Conservation (phyloP, 768 basidiomycete species). For the Psilocybe azurescens region DNA sequence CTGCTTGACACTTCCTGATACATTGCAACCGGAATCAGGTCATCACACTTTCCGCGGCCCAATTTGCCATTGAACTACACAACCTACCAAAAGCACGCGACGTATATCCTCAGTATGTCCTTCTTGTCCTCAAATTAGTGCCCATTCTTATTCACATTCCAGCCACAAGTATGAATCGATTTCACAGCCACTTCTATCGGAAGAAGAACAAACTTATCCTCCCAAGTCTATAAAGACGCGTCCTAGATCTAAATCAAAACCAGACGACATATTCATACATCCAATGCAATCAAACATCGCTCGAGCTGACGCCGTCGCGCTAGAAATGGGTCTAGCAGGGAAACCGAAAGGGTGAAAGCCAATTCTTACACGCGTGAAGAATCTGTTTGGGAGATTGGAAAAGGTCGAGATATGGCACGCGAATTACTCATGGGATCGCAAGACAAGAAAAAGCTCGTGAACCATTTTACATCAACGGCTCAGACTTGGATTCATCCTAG, state of each 20-base stretch:
- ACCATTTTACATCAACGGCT: slow-evolving; percentile 27
- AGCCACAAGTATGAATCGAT: slow-evolving; percentile 10
- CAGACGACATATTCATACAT: slow-evolving; percentile 65
- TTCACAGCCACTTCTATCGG: slow-evolving; percentile 22
- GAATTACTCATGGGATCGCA: slow-evolving; percentile 38
- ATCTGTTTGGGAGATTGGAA: slow-evolving; percentile 55
- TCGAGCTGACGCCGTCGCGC: slow-evolving; percentile 66
- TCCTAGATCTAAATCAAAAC: slow-evolving; percentile 57
- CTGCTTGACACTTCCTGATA: neutral
- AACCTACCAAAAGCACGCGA: slow-evolving; percentile 22
- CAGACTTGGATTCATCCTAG: slow-evolving; percentile 28
- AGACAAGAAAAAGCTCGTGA: slow-evolving; percentile 13
- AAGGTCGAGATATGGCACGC: slow-evolving; percentile 55
- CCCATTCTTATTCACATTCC: neutral
- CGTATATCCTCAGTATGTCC: slow-evolving; percentile 23
- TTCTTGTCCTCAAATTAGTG: neutral
- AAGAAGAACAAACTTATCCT: slow-evolving; percentile 24
- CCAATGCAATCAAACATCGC: slow-evolving; percentile 67
- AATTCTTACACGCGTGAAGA: slow-evolving; percentile 39
- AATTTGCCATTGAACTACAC: slow-evolving; percentile 57
- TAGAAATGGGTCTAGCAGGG: slow-evolving; percentile 55
- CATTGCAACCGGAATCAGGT: slow-evolving; percentile 42
- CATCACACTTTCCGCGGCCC: slow-evolving; percentile 58
- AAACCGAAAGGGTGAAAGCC: slow-evolving; percentile 52
- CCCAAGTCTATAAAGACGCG: slow-evolving; percentile 32